Conservation (phyloP, 306 rosid species). For the Ormosia semicastrata region DNA sequence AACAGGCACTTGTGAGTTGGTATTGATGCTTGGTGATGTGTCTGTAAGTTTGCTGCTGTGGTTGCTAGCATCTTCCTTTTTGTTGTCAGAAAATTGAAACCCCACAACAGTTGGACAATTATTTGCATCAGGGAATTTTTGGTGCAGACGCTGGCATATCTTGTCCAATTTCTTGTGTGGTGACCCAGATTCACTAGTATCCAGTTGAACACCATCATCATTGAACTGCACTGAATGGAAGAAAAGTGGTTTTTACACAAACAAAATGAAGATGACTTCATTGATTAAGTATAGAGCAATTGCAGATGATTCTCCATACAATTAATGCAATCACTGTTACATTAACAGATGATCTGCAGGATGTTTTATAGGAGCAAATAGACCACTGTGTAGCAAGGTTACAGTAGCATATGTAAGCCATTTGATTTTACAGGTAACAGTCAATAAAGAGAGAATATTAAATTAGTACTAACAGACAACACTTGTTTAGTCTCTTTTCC, state of each 20-base stretch:
- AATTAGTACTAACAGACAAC: not conserved
- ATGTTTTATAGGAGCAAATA: not conserved
- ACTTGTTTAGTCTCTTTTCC: slow-evolving; percentile 2
- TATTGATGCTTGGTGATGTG: slow-evolving; percentile 43
- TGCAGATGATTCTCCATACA: slow-evolving; percentile 7
- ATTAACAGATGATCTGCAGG: not conserved
- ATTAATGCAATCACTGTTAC: not conserved
- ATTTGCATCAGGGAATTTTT: slow-evolving; percentile 38
- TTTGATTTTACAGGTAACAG: not conserved
- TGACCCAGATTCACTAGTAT: slow-evolving; percentile 40
- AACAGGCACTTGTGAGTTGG: slow-evolving; percentile 42
- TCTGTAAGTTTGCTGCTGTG: slow-evolving; percentile 31
- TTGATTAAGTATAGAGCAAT: not conserved
- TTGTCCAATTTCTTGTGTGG: slow-evolving; percentile 54
- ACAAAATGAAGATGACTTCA: slow-evolving; percentile 39
- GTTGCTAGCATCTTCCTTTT: slow-evolving; percentile 37
- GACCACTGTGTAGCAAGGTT: not conserved
- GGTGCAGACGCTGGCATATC: slow-evolving; percentile 37
- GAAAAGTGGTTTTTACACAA: slow-evolving; percentile 62
- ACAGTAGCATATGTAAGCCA: not conserved
- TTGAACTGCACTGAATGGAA: slow-evolving; percentile 96
- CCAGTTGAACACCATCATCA: slow-evolving; percentile 66
- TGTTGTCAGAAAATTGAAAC: slow-evolving; percentile 38
- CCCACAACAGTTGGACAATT: slow-evolving; percentile 59
- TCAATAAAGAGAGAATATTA: not conserved